phyloP scores from a whole-genome alignment of 2,329 filamentous ascomycete genomes.

The Ambrosiella beaveri region DNA sequence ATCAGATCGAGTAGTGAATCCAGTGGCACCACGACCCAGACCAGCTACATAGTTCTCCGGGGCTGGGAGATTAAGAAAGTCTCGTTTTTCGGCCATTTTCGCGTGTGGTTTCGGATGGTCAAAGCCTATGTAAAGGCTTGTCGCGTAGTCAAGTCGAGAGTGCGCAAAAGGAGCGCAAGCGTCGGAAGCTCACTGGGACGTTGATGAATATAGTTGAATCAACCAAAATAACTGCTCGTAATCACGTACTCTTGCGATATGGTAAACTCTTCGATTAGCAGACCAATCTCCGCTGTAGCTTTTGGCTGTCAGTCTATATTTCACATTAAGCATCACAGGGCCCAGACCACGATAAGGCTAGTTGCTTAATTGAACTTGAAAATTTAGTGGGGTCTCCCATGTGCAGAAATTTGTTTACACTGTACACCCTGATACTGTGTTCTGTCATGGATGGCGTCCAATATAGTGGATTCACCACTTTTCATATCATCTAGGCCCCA shows the following conservation, averaged over 20 bases:
- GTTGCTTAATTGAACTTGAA: background rate
- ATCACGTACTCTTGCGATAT: conserved; percentile 10
- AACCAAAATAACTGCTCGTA: conserved; percentile 3
- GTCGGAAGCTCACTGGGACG: conserved; percentile 7
- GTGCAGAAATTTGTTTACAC: background rate
- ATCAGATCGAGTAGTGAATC: conserved; percentile 94
- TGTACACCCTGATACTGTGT: background rate
- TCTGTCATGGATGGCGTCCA: background rate
- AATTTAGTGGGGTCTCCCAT: background rate
- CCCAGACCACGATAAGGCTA: background rate
- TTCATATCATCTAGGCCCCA: conserved; percentile 10
- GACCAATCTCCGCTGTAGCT: no score
- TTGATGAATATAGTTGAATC: conserved; percentile 12
- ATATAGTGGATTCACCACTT: conserved; percentile 5
- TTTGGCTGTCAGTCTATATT: no score
- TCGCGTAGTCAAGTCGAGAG: background rate
- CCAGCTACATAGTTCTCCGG: conserved; percentile 86
- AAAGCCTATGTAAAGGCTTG: background rate
- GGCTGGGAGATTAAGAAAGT: conserved; percentile 76
- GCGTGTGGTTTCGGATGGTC: conserved; percentile 1
- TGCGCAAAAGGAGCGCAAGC: background rate
- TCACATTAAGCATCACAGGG: background rate
- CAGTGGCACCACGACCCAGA: conserved; percentile 91
- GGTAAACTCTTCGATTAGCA: no score
- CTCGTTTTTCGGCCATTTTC: conserved; percentile 46